Conservation (phyloP, 371 early-diverging fungal genomes). For the Rhizopus sp. region DNA sequence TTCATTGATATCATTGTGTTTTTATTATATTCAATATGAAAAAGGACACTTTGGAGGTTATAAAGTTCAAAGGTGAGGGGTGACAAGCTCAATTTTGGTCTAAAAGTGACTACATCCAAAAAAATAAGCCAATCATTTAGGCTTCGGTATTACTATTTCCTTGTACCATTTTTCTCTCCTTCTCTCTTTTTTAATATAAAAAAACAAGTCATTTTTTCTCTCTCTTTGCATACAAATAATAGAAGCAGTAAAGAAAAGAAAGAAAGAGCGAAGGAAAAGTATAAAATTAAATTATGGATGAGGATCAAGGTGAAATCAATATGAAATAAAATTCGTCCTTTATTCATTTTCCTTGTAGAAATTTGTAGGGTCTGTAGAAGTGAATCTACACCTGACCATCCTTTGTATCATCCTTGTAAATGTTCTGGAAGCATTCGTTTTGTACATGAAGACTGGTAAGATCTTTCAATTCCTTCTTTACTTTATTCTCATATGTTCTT, state of each 20-base stretch:
- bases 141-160: no score
- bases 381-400: conserved; percentile 62
- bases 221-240: not conserved
- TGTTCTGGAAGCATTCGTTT: conserved; percentile 78
- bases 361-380: conserved; percentile 80
- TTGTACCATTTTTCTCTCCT: no score
- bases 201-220: no score
- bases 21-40: no score
- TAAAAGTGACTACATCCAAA: no score
- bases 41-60: no score
- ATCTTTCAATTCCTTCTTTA: not conserved
- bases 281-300: conserved; percentile 13
- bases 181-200: no score
- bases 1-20: no score
- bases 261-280: not conserved
- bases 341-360: conserved; percentile 15
- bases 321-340: not conserved
- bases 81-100: no score
- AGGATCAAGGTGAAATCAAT: conserved; percentile 16
- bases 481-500: not conserved
- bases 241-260: not conserved
- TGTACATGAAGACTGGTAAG: conserved; percentile 72
- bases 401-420: conserved; percentile 75
- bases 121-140: no score
- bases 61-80: no score